A percentile compares a stretch with the other conserved stretches of the same genome.
phyloP scores from a whole-genome alignment of 192 early-diverging fungal genomes.

The Gonapodya prolifera region DNA sequence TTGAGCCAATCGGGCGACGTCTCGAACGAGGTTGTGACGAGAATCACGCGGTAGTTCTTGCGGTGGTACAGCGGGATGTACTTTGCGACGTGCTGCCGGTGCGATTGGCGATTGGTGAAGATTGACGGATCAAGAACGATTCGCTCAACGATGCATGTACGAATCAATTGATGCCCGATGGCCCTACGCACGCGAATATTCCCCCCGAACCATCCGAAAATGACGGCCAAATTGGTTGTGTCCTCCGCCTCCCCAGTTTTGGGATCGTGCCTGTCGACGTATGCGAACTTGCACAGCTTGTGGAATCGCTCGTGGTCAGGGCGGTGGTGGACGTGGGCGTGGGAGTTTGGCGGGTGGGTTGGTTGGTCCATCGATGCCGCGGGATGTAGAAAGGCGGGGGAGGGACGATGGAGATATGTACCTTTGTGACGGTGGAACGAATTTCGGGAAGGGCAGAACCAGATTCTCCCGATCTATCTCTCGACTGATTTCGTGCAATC shows the following conservation, averaged over 20 bases:
- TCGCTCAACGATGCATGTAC: not conserved
- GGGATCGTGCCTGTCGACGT: not conserved
- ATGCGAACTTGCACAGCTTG: not conserved
- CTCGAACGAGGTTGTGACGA: not conserved
- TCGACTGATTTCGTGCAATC: too few relatives aligned
- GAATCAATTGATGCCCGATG: not conserved
- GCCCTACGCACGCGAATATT: not conserved
- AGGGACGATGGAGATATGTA: too few relatives aligned
- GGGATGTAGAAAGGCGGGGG: too few relatives aligned
- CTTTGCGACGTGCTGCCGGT: not conserved
- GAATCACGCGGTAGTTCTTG: not conserved
- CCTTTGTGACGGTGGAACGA: too few relatives aligned
- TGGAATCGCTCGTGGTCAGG: not conserved
- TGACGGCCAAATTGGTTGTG: not conserved
- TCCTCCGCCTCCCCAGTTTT: not conserved
- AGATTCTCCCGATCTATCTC: too few relatives aligned
- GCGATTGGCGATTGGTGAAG: too few relatives aligned
- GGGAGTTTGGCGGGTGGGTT: too few relatives aligned
- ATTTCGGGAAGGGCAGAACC: too few relatives aligned
- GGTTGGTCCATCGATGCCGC: too few relatives aligned
- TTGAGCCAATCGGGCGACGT: not conserved
- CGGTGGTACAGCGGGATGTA: not conserved
- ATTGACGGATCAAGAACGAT: too few relatives aligned
- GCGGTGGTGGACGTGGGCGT: not conserved
- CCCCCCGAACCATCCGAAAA: not conserved